phyloP scores from a whole-genome alignment of 225 moss, liverwort and hornwort genomes.

The Marchantia paleacea region DNA sequence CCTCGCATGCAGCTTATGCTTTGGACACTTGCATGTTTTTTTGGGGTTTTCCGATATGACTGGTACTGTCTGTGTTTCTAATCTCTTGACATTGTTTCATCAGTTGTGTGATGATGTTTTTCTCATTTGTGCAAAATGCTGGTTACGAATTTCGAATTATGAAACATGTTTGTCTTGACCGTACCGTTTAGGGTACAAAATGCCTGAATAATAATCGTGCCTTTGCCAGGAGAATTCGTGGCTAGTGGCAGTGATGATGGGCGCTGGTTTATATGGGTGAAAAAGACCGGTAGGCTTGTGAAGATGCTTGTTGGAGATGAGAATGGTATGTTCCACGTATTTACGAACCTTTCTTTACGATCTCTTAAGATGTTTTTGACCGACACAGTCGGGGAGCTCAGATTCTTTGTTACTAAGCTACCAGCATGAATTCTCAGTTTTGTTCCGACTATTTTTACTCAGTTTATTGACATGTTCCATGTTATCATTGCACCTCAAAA shows the following conservation, averaged over 20 bases:
- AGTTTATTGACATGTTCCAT: no score
- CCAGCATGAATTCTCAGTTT: background rate
- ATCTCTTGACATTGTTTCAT: no score
- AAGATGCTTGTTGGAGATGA: conserved; percentile 96
- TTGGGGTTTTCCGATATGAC: no score
- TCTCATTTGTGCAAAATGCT: no score
- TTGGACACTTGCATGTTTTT: no score
- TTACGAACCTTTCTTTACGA: background rate
- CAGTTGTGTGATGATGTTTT: no score
- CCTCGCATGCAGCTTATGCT: no score
- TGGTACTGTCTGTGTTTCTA: no score
- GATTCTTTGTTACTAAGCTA: background rate
- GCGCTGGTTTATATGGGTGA: conserved; percentile 99
- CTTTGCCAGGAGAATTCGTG: conserved; percentile 81
- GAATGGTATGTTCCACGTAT: conserved; percentile 45
- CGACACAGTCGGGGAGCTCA: background rate
- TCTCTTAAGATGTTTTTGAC: background rate
- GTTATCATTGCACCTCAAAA: no score
- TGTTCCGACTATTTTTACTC: background rate
- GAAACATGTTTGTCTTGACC: no score
- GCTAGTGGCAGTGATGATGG: conserved; percentile 99
- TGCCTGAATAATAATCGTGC: conserved; percentile 1
- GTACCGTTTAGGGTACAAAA: background rate
- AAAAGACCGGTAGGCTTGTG: conserved; percentile 87
- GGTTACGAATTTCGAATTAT: no score